A percentile compares a stretch with the other conserved stretches of the same genome.
These are phyloP conservation scores for Galerina marginata DNA, from an alignment of 768 basidiomycete species.

Conservation along the genomic window DNA sequence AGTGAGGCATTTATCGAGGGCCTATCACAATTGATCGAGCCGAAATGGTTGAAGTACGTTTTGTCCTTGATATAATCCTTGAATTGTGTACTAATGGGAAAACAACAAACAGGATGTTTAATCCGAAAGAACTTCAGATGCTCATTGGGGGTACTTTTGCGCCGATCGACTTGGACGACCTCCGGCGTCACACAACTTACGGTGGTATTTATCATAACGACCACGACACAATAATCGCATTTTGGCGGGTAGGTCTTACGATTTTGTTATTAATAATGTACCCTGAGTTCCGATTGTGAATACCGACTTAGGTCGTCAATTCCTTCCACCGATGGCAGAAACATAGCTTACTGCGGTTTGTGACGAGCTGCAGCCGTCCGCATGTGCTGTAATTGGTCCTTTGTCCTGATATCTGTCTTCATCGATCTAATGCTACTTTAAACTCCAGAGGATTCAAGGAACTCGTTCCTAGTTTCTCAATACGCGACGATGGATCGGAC, in stretches of 20 bases:
- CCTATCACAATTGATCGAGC: constrained; percentile 88
- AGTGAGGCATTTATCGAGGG: constrained; percentile 91
- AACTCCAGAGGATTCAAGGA: no score
- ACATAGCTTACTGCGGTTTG: no score
- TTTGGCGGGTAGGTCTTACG: constrained; percentile 78
- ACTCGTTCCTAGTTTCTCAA: no score
- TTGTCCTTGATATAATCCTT: background rate
- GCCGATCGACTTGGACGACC: constrained; percentile 83
- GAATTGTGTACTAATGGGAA: background rate
- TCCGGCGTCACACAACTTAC: no score
- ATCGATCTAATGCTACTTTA: no score
- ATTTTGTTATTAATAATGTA: constrained; percentile 32
- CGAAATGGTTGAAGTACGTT: constrained; percentile 79
- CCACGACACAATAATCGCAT: constrained; percentile 72
- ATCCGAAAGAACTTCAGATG: constrained; percentile 93
- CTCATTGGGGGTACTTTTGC: constrained; percentile 88
- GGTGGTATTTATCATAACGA: constrained; percentile 74
- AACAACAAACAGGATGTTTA: constrained; percentile 78
- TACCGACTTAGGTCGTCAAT: no score
- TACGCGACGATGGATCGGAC: no score
- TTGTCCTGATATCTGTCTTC: no score
- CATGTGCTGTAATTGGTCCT: constrained; percentile 81
- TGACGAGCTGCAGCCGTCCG: no score
- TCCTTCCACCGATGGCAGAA: no score
- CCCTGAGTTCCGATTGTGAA: constrained; percentile 92